phyloP scores from a whole-genome alignment of 768 basidiomycete genomes.

The Tubosaeta sp. region DNA sequence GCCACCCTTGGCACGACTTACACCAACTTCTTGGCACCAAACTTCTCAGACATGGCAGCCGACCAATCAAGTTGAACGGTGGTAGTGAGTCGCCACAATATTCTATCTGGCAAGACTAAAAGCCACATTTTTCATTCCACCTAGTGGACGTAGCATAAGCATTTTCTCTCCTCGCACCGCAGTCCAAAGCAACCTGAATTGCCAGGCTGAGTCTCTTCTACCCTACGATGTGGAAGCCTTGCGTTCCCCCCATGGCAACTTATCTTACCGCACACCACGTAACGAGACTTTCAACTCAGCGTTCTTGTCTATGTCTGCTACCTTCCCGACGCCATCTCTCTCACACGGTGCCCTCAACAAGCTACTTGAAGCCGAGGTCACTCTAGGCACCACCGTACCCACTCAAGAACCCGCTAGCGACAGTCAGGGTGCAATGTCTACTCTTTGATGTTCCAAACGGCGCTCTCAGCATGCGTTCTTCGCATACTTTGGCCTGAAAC shows the following conservation, averaged over 20 bases:
- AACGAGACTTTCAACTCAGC: constrained; percentile 23
- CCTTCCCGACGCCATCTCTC: constrained; percentile 31
- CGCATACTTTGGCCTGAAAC: constrained; percentile 26
- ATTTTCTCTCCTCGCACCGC: constrained; percentile 29
- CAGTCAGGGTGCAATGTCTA: constrained; percentile 18
- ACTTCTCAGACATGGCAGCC: constrained; percentile 19
- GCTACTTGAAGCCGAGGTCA: constrained; percentile 30
- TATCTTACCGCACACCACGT: constrained; percentile 19
- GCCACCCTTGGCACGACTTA: constrained; percentile 30
- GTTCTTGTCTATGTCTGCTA: constrained; percentile 18
- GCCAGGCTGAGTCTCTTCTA: constrained; percentile 15
- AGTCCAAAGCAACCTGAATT: constrained; percentile 18
- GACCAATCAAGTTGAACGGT: constrained; percentile 27
- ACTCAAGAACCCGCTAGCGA: constrained; percentile 18
- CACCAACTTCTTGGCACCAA: constrained; percentile 27
- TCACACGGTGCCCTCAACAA: constrained; percentile 28
- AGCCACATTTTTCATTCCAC: constrained; percentile 20
- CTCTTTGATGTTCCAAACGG: constrained; percentile 22
- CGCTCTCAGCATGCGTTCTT: constrained; percentile 27
- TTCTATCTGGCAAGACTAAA: constrained; percentile 15
- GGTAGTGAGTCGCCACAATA: constrained; percentile 26
- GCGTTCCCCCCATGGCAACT: constrained; percentile 25
- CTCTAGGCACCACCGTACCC: constrained; percentile 15
- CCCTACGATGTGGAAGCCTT: constrained; percentile 32
- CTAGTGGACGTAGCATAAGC: constrained; percentile 32